Percentiles rank a stretch among this genome's conserved stretches.
Conservation (phyloP, 2,329 filamentous ascomycete species). For the Nothomitra cinnamomea region DNA sequence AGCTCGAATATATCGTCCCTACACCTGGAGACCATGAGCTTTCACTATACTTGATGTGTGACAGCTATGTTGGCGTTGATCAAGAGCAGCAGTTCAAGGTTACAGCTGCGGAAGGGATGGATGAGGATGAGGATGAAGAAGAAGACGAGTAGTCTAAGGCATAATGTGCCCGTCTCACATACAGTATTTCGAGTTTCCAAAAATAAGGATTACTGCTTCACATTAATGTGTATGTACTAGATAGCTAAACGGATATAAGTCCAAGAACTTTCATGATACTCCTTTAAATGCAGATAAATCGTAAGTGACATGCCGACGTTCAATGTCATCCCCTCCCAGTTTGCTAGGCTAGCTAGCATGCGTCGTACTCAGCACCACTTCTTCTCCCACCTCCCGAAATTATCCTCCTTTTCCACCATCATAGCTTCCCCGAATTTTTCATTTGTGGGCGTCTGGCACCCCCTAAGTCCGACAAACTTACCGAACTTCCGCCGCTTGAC, state of each 20-base stretch:
- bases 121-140: slow-evolving; percentile 71
- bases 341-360: too few species aligned
- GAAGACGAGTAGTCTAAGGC: slow-evolving; percentile 21
- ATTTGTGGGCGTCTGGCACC: not conserved
- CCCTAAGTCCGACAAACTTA: slow-evolving; percentile 3
- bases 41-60: slow-evolving; percentile 89
- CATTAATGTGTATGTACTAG: not conserved
- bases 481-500: slow-evolving; percentile 6
- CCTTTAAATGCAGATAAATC: too few species aligned
- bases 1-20: slow-evolving; percentile 77
- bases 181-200: not conserved
- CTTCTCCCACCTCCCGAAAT: not conserved
- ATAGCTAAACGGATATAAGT: not conserved
- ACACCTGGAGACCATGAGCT: slow-evolving; percentile 70
- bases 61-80: slow-evolving; percentile 92
- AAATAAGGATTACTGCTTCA: not conserved
- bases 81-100: slow-evolving; percentile 84
- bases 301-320: not conserved
- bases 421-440: not conserved
- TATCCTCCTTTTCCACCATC: not conserved
- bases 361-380: not conserved
- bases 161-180: not conserved
- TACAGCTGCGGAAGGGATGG: slow-evolving; percentile 79
- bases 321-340: not conserved
- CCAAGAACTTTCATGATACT: too few species aligned